Conservation (phyloP, 176 grass and related monocot genomes). For the Oryza coarctata region DNA sequence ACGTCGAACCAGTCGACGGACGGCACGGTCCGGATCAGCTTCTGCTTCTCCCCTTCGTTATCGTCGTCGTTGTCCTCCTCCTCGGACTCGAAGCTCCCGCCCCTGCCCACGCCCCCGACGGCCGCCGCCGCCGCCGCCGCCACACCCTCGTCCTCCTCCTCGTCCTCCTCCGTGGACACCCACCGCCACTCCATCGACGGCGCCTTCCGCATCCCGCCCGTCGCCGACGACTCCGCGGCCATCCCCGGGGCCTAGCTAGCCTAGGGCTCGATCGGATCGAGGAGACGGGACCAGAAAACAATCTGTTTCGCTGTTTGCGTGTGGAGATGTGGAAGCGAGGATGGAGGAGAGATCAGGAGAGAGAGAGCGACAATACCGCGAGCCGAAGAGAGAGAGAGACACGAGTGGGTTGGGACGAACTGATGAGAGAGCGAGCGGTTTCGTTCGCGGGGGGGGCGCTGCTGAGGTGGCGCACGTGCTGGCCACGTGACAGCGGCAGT, state of each 20-base stretch:
- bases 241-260: too few species aligned
- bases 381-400: neutral
- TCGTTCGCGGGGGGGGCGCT: conserved; percentile 20
- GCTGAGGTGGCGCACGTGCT: conserved; percentile 47
- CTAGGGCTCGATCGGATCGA: conserved; percentile 63
- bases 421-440: conserved; percentile 1
- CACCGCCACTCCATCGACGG: conserved; percentile 63
- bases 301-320: conserved; percentile 27
- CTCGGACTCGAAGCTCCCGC: conserved; percentile 49
- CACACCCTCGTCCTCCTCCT: conserved; percentile 20
- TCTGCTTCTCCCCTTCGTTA: conserved; percentile 35
- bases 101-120: conserved; percentile 38
- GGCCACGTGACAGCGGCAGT: conserved; percentile 12
- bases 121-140: neutral
- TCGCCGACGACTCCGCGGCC: conserved; percentile 55
- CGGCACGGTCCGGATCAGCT: conserved; percentile 63
- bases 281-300: neutral
- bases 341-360: neutral
- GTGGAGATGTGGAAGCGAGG: conserved; percentile 12
- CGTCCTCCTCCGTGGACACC: conserved; percentile 66
- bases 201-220: conserved; percentile 44
- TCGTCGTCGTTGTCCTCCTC: conserved; percentile 30
- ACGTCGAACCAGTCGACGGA: conserved; percentile 85
- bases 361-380: conserved; percentile 44
- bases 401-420: conserved; percentile 6